These are phyloP conservation scores for Tylopilus intermedius DNA, from an alignment of 768 basidiomycete genomes.

Conservation along the genomic window DNA sequence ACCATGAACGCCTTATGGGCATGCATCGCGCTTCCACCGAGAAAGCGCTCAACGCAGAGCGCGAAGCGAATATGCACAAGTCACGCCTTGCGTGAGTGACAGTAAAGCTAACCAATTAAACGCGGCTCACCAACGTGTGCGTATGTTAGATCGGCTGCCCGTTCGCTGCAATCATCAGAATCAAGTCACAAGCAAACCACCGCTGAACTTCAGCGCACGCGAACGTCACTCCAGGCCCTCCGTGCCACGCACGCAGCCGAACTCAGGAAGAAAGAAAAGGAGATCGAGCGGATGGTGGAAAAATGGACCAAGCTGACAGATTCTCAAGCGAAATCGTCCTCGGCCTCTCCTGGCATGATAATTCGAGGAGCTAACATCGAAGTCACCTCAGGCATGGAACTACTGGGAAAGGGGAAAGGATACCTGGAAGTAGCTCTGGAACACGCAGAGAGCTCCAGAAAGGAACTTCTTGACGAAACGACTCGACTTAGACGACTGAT, in stretches of 20 bases:
- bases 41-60: slow-evolving; percentile 64
- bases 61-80: slow-evolving; percentile 71
- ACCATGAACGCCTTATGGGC: slow-evolving; percentile 67
- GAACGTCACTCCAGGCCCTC: slow-evolving; percentile 60
- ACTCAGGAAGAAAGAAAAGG: slow-evolving; percentile 77
- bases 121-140: slow-evolving; percentile 5
- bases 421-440: slow-evolving; percentile 65
- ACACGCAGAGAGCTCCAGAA: slow-evolving; percentile 65
- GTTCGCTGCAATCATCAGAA: slow-evolving; percentile 55
- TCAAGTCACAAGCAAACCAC: slow-evolving; percentile 65
- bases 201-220: slow-evolving; percentile 67
- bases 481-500: slow-evolving; percentile 54
- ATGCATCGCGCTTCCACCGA: slow-evolving; percentile 61
- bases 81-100: slow-evolving; percentile 62
- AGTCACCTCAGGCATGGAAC: slow-evolving; percentile 41
- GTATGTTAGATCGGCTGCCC: slow-evolving; percentile 42
- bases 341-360: slow-evolving; percentile 44
- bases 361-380: slow-evolving; percentile 50
- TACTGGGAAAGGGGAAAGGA: slow-evolving; percentile 46
- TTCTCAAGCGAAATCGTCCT: slow-evolving; percentile 54
- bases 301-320: slow-evolving; percentile 72
- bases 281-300: slow-evolving; percentile 68
- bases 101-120: not conserved
- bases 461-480: slow-evolving; percentile 62
- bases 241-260: slow-evolving; percentile 67